phyloP scores from a whole-genome alignment of 345 rosid genomes.

The Erodium maritimum region DNA sequence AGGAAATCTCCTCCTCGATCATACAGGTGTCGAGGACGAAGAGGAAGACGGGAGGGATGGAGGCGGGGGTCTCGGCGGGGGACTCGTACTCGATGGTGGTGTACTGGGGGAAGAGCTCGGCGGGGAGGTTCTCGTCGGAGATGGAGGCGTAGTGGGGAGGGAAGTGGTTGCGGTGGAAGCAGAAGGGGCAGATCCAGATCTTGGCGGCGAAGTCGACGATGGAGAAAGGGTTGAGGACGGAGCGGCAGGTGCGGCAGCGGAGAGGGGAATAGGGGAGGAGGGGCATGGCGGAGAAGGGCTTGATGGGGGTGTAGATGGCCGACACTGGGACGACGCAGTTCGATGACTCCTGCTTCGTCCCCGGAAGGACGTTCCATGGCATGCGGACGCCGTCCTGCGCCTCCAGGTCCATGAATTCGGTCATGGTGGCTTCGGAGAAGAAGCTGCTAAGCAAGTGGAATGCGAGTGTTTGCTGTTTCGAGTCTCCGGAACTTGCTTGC shows the following conservation, averaged over 20 bases:
- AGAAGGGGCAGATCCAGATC: slow-evolving; percentile 91
- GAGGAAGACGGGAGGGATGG: slow-evolving; percentile 54
- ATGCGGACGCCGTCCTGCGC: slow-evolving; percentile 31
- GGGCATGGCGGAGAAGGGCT: slow-evolving; percentile 44
- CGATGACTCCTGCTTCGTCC: slow-evolving; percentile 48
- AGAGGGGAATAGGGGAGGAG: slow-evolving; percentile 76
- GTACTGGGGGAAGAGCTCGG: slow-evolving; percentile 79
- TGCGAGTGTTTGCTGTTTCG: too few species aligned
- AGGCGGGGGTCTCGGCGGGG: slow-evolving; percentile 22
- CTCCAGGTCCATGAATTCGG: slow-evolving; percentile 32
- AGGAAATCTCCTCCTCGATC: slow-evolving; percentile 73
- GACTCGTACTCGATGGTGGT: slow-evolving; percentile 79
- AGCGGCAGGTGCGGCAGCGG: slow-evolving; percentile 85
- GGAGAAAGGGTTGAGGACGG: slow-evolving; percentile 71
- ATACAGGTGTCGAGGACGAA: slow-evolving; percentile 81
- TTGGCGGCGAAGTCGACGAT: slow-evolving; percentile 69
- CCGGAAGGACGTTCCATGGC: slow-evolving; percentile 53
- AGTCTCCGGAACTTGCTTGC: too few species aligned
- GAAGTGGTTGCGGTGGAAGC: slow-evolving; percentile 83
- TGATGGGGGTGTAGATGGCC: slow-evolving; percentile 73
- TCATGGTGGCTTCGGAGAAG: slow-evolving; percentile 9
- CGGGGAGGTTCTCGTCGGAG: slow-evolving; percentile 71
- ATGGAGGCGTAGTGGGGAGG: slow-evolving; percentile 66
- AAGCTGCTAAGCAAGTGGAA: too few species aligned
- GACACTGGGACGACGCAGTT: slow-evolving; percentile 75